Base-by-base conservation (phyloP, 2,329 filamentous ascomycete genomes). In the Botrytis galanthina region DNA sequence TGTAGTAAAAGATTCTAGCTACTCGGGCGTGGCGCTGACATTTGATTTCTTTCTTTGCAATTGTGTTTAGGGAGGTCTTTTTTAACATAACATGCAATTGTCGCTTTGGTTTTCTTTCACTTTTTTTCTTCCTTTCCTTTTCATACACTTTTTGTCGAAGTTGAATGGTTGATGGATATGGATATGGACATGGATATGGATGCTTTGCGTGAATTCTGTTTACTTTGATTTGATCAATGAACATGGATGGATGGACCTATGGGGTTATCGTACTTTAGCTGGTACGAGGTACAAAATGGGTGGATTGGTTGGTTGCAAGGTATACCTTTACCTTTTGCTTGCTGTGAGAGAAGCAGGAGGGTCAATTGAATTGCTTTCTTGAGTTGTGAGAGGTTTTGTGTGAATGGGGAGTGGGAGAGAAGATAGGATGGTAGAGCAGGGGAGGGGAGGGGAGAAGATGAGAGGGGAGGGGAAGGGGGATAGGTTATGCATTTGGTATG, bases 151-250 rank as follows among this genome's bases (percentile, higher is more conserved):
- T 51, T 67, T 51, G 22, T 51, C 48, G 48, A 29, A 7, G 22
- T 67, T 32, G 44, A 51, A 51, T 67, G 14, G 22, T 64, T 51
- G 63, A 67, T 51, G 63, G 63, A 67, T 66, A 39, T 51, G 63
- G 44, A 29, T 46, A 64, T 64, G 39, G 63, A 35, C 48, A 48
- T 48, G 48, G 48, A 29, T 64, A 64, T 64, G 62, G 32, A 51
- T 67, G 32, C 1, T n/a, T 54, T 67, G 14, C 32, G 63, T 37
- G 32, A 18, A 37, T 51, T 51, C 44, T 67, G 44, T 51, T 67
- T 67, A n/a, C 51, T 54, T 39, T 67, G 29, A 35, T 35, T 51
- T n/a, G 48, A n/a, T 51, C 48, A 51, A 51, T 51, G 48, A 26
- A 51, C 22, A 51, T 51, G 48, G 48, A 51, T 51, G 48, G 26